Conservation (phyloP, 202 grass and related monocot genomes). For the Schoenoplectus triqueter region DNA sequence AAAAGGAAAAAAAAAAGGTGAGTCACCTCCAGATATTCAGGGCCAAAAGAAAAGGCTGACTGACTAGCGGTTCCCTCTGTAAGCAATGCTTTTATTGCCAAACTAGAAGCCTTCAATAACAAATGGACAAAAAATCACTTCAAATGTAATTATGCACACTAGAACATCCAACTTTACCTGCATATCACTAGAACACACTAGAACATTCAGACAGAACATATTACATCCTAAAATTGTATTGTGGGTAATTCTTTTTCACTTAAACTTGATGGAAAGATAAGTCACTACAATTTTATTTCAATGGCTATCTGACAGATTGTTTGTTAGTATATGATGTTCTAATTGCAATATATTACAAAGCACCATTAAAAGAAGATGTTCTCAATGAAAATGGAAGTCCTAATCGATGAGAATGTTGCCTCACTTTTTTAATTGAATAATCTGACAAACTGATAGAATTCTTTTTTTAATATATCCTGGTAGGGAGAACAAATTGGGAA, state of each 20-base stretch:
- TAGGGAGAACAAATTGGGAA: neutral
- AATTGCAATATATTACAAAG: neutral
- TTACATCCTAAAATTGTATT: slow-evolving; percentile 8
- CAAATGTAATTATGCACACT: neutral
- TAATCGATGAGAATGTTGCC: neutral
- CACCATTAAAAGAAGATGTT: neutral
- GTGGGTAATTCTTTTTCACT: neutral
- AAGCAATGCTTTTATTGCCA: slow-evolving; percentile 67
- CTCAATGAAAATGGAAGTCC: too few relatives aligned
- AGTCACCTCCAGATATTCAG: slow-evolving; percentile 79
- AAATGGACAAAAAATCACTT: neutral
- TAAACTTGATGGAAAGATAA: neutral
- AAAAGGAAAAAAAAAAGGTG: neutral
- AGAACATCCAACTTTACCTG: neutral
- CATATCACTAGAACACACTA: too few relatives aligned
- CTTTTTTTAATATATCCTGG: neutral
- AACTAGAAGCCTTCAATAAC: slow-evolving; percentile 67
- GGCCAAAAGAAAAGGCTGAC: slow-evolving; percentile 66
- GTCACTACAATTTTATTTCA: neutral
- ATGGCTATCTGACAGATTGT: neutral
- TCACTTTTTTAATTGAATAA: neutral
- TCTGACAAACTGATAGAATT: neutral
- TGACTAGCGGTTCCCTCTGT: slow-evolving; percentile 37
- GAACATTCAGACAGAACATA: neutral
- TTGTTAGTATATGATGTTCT: slow-evolving; percentile 13